These are phyloP conservation scores for Radiomyces spectabilis DNA, from an alignment of 192 early-diverging fungal genomes.

Conservation along the genomic window DNA sequence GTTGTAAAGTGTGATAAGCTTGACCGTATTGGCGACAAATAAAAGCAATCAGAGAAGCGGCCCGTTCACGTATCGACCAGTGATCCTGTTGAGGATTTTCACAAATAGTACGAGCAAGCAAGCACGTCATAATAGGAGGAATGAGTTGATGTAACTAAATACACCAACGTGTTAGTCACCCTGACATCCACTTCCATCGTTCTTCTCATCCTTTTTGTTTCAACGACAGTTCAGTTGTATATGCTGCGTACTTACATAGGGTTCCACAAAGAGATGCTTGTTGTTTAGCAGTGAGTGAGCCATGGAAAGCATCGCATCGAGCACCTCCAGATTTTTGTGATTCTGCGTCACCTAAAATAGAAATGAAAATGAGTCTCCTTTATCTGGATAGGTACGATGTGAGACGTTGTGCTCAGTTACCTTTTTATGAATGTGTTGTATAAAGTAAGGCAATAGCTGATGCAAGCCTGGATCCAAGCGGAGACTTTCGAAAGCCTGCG, in stretches of 20 bases:
- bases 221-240: too few relatives aligned
- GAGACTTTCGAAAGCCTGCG: conserved; percentile 76
- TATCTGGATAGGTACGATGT: neutral
- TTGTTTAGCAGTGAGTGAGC: conserved; percentile 78
- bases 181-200: neutral
- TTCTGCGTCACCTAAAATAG: conserved; percentile 75
- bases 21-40: conserved; percentile 73
- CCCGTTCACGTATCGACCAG: conserved; percentile 72
- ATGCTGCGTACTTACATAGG: conserved; percentile 71
- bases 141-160: conserved; percentile 90
- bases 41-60: conserved; percentile 64
- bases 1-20: conserved; percentile 81
- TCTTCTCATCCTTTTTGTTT: neutral
- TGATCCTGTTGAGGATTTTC: conserved; percentile 68
- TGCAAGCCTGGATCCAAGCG: conserved; percentile 89
- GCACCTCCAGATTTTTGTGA: conserved; percentile 59
- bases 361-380: too few relatives aligned
- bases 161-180: neutral
- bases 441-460: conserved; percentile 91
- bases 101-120: conserved; percentile 80
- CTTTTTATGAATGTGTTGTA: conserved; percentile 85
- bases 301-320: conserved; percentile 74
- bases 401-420: conserved; percentile 22
- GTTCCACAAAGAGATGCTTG: conserved; percentile 85
- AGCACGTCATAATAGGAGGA: conserved; percentile 86